phyloP scores from a whole-genome alignment of 306 rosid genomes.

The Cucumis melo region DNA sequence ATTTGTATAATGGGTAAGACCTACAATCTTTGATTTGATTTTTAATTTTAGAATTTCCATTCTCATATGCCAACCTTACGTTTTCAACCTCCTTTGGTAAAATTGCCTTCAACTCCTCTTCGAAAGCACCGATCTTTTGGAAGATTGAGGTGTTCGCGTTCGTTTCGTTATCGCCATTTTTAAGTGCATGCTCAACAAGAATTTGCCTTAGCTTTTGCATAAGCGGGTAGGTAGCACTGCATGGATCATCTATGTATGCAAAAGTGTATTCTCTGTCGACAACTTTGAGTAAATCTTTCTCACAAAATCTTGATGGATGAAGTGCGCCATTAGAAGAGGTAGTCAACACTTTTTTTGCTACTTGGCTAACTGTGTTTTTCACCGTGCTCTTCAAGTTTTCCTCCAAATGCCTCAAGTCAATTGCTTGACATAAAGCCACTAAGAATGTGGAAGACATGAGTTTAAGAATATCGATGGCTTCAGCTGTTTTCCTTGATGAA shows the following conservation, averaged over 20 bases:
- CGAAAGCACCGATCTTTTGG: neutral
- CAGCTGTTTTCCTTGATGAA: neutral
- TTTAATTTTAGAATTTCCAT: neutral
- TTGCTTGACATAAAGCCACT: neutral
- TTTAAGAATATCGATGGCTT: neutral
- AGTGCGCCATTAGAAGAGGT: neutral
- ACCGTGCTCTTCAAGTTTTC: neutral
- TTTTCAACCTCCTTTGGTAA: neutral
- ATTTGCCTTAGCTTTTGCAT: neutral
- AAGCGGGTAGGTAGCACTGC: neutral
- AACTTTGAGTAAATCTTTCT: neutral
- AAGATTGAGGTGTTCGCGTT: neutral
- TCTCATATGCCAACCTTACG: neutral
- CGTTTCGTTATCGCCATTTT: neutral
- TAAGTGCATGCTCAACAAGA: neutral
- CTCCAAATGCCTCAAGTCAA: neutral
- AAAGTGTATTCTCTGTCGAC: neutral
- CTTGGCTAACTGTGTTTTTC: neutral
- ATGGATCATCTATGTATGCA: neutral
- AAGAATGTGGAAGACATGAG: neutral
- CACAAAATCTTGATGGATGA: neutral
- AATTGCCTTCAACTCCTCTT: neutral
- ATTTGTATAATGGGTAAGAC: neutral
- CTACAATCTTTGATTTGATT: neutral
- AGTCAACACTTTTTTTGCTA: neutral